phyloP scores from a whole-genome alignment of 176 grass and related monocot species.

The Avena atlantica region DNA sequence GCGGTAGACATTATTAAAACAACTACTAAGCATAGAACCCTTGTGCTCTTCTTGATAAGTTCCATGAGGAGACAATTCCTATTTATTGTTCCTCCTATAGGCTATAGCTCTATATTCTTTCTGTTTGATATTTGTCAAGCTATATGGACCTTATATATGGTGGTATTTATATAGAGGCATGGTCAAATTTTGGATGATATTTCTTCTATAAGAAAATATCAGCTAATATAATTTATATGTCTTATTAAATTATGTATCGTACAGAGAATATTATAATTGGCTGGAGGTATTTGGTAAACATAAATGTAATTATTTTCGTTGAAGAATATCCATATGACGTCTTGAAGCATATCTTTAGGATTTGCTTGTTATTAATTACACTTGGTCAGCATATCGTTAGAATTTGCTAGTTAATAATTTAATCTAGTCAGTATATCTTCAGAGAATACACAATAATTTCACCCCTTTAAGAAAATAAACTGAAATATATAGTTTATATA shows the following conservation, averaged over 20 bases:
- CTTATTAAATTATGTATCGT: neutral
- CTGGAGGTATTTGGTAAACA: neutral
- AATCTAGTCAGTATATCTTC: neutral
- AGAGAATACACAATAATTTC: neutral
- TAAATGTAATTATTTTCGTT: neutral
- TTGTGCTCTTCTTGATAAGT: neutral
- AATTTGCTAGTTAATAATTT: neutral
- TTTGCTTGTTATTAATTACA: neutral
- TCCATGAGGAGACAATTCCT: neutral
- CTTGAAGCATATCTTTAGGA: neutral
- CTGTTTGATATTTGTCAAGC: neutral
- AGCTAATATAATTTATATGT: neutral
- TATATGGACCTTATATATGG: neutral
- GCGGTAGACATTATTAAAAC: neutral
- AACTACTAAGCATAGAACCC: neutral
- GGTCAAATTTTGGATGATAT: neutral
- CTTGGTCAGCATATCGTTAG: neutral
- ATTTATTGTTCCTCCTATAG: neutral
- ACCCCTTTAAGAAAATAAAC: neutral
- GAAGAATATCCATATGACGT: neutral
- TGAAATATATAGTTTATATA: neutral
- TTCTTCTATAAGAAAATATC: neutral
- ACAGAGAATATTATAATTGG: neutral
- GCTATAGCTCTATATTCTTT: constrained; percentile 4
- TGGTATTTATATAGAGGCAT: neutral